A percentile compares a stretch with the other conserved stretches of the same genome.
Conservation (phyloP, 495 filamentous ascomycete genomes). For the Chaetomium fimeti region DNA sequence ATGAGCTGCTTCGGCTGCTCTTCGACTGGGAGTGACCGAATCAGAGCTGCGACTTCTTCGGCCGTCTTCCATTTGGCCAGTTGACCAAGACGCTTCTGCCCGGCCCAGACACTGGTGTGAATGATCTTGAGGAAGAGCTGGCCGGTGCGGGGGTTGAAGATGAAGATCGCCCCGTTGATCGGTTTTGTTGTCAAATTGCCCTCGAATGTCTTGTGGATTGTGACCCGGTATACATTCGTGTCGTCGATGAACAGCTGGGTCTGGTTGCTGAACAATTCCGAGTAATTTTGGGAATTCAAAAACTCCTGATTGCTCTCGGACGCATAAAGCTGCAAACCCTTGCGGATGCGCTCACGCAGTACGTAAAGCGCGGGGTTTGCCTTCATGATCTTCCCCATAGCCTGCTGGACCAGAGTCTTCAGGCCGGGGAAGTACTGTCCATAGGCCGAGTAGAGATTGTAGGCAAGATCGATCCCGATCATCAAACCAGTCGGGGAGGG, state of each 20-base stretch:
- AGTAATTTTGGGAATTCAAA: constrained; percentile 99
- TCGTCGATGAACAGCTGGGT: constrained; percentile 99
- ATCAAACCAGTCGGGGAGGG: constrained; percentile 96
- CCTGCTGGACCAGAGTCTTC: constrained; percentile 94
- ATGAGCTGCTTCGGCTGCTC: constrained; percentile 99
- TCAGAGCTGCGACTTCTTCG: constrained; percentile 98
- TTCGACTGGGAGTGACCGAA: constrained; percentile 94
- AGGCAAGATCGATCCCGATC: constrained; percentile 97
- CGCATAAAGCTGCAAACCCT: constrained; percentile 96
- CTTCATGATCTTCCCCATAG: constrained; percentile 99
- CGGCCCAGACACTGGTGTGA: constrained; percentile 98
- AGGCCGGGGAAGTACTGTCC: constrained; percentile 98
- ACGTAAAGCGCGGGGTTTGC: constrained; percentile 98
- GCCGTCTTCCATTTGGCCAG: constrained; percentile 99
- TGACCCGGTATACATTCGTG: constrained; percentile 99
- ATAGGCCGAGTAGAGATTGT: constrained; percentile 97
- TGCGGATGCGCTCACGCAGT: constrained; percentile 93
- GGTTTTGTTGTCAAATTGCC: constrained; percentile 99
- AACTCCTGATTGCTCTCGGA: constrained; percentile 99
- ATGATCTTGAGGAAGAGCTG: constrained; percentile 99
- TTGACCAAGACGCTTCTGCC: constrained; percentile 98
- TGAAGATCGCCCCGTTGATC: constrained; percentile 99
- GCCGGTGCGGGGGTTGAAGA: constrained; percentile 97
- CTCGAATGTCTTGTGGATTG: constrained; percentile 99
- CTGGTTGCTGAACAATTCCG: constrained; percentile 98